Percentiles rank a stretch among this genome's conserved stretches.
Conservation (phyloP, 176 grass and related monocot genomes). For the Neostapfia colusana region DNA sequence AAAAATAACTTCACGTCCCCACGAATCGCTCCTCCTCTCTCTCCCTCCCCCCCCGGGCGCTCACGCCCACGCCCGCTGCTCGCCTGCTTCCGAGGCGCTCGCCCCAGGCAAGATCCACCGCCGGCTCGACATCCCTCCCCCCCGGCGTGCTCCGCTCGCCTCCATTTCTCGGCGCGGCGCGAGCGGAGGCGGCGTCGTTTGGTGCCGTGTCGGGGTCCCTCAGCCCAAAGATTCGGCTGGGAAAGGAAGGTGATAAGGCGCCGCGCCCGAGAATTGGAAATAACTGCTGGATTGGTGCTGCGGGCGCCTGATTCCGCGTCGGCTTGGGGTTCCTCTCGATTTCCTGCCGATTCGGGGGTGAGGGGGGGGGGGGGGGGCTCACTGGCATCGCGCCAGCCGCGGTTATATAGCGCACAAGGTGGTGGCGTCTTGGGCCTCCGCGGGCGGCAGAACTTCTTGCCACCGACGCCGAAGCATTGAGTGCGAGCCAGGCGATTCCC, state of each 20-base stretch:
- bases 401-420: conserved; percentile 13
- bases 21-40: conserved; percentile 42
- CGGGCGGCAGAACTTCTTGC: background rate
- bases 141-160: background rate
- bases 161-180: background rate
- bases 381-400: conserved; percentile 14
- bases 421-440: background rate
- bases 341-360: conserved; percentile 3
- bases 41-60: background rate
- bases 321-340: conserved; percentile 2
- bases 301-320: background rate
- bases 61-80: conserved; percentile 17
- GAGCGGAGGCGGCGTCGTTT: background rate
- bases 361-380: background rate
- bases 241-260: conserved; percentile 45
- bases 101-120: conserved; percentile 27
- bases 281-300: conserved; percentile 33
- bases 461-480: conserved; percentile 13
- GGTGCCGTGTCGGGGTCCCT: conserved; percentile 19
- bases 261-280: conserved; percentile 35
- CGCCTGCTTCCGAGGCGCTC: conserved; percentile 2
- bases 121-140: background rate
- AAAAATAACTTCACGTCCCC: conserved; percentile 54
- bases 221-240: conserved; percentile 2
- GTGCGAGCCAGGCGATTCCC: conserved; percentile 33